Percentiles rank a stretch among this genome's conserved stretches.
phyloP scores from a whole-genome alignment of 306 rosid species.

The Acacia acuminata region DNA sequence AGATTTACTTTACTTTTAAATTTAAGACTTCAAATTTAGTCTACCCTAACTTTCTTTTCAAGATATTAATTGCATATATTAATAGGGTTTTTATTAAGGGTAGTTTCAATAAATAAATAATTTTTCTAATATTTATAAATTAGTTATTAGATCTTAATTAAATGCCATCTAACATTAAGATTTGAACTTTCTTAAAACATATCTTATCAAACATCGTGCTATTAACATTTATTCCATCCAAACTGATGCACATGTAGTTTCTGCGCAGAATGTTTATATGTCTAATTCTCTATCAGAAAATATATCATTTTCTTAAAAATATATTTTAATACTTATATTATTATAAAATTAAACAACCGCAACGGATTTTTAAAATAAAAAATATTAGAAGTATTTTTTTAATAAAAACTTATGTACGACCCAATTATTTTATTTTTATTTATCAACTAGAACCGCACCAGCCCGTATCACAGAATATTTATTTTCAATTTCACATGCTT shows the following conservation, averaged over 20 bases:
- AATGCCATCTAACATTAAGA: not conserved
- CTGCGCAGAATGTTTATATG: not conserved
- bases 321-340: not conserved
- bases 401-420: not conserved
- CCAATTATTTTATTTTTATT: not conserved
- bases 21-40: too few species aligned
- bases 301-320: not conserved
- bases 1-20: too few species aligned
- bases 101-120: too few species aligned
- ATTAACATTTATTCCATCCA: not conserved
- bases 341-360: not conserved
- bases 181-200: not conserved
- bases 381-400: not conserved
- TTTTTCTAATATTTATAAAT: too few species aligned
- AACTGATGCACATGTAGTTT: not conserved
- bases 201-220: not conserved
- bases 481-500: not conserved
- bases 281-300: not conserved
- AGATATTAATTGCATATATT: too few species aligned
- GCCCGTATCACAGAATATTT: not conserved
- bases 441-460: not conserved
- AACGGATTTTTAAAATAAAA: not conserved
- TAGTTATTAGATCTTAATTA: too few species aligned
- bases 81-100: accelerated
- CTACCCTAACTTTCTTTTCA: too few species aligned